Evolutionary conservation across 768 basidiomycete species (phyloP), one percentile per base, ranked within the genome.

Genomic region (Myochromella boudieri): DNA sequence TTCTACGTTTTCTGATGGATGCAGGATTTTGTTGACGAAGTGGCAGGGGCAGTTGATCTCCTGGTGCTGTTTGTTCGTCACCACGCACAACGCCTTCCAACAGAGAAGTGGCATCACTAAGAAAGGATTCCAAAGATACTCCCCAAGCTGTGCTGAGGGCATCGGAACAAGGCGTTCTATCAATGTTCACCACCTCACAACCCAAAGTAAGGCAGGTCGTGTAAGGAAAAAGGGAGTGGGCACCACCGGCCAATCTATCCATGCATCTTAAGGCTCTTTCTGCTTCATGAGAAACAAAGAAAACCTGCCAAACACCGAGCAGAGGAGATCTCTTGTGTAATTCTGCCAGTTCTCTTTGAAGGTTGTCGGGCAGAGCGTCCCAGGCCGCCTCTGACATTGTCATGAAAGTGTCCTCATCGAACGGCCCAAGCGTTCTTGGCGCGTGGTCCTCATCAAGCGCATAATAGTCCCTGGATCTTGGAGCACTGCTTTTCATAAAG

Each of bases 291-390:
- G n/a, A n/a, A n/a, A n/a, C n/a, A n/a, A 32, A 42, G 17, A 48
- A 52, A 7, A 52, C 45, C n/a, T 52, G 46, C 46, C 46, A 52
- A 4, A 48, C 37, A 11, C 37, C 51, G 14, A 48, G 37, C 9
- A 34, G 17, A 10, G 37, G 42, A 38, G 41, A 52, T 20, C 42
- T 32, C 11, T 31, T 10, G 6, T 4, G 28, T n/a, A 43, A 37
- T 22, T 41, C 12, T 8, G 6, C 18, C 10, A 44, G 14, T 9
- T 28, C 26, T 17, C 39, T 29, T 8, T 47, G 42, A 11, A 15
- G 38, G 21, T 8, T 8, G 4, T 22, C 12, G 2, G 46, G 24
- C 29, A 52, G 15, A 6, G 46, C 28, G 9, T 44, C 14, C 46
- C 46, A 52, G 3, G 27, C 33, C 7, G 20, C 26, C 6, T 48